Evolutionary conservation across 768 basidiomycete species (phyloP), one percentile per base, ranked within the genome.

Genomic region (Rhizopogon sp.): DNA sequence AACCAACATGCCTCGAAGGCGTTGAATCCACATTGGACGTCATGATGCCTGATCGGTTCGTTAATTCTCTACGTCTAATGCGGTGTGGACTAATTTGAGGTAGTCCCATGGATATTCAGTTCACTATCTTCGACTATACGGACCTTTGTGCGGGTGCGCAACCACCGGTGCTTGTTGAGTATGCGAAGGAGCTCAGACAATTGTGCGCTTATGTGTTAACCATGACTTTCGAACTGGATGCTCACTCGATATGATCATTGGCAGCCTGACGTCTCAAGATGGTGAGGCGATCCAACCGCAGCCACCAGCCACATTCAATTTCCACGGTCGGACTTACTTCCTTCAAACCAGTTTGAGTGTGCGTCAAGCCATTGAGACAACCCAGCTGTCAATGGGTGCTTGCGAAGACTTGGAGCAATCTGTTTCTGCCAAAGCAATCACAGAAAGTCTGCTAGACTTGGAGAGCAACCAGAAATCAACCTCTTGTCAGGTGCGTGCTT

Each of bases 71-170:
- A 6, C 39, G 39, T 37, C n/a, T 8, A 39, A 39, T 41, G 20
- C 49, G 35, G 14, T 49, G 52, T 62, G 45, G 61, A 25, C 43
- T 35, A 43, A 42, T 43, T 37, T 22, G 7, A 31, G 49, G 51
- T 56, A 85, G 84, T 22, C 76, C 81, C 11, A 75, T 84, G 73
- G 85, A 88, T 62, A 61, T 85, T 35, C 81, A 76, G 31, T 70
- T 88, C 52, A 70, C 75, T 29, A 62, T 75, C 22, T 70, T 73
- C 31, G 69, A 75, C 49, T 66, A 64, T 43, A 58, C 55, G n/a
- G 25, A 56, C 5, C 49, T 79, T 14, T 20, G 62, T 1, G 55
- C 57, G 11, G 56, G 61, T 28, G 60, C 68, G n/a, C 72, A 73
- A 59, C 84, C 83, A 41, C 39, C 56, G 13, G 70, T 62, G 39